Evolutionary conservation across 768 basidiomycete genomes (phyloP).

Genomic region (Macrocybe gigantea): DNA sequence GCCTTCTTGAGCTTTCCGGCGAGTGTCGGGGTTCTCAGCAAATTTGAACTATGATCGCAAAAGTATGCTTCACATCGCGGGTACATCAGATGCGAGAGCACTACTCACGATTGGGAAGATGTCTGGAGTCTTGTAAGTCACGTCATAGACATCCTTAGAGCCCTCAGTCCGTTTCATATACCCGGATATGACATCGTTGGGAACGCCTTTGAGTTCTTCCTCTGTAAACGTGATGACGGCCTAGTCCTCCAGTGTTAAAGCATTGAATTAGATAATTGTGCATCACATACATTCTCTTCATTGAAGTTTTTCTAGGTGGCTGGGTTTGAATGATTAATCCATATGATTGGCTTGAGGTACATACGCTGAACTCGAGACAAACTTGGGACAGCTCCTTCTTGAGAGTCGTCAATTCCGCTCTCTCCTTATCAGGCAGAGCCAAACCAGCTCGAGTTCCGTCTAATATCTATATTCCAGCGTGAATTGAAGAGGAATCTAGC

Average conservation of each 20-base stretch:
- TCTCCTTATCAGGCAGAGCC: slow-evolving; percentile 59
- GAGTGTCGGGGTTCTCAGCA: slow-evolving; percentile 64
- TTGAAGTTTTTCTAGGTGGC: slow-evolving; percentile 74
- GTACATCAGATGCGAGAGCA: not conserved
- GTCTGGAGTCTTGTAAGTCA: slow-evolving; percentile 80
- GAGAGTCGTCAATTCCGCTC: slow-evolving; percentile 47
- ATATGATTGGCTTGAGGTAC: slow-evolving; percentile 14
- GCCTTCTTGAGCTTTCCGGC: slow-evolving; percentile 57
- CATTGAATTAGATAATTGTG: not conserved
- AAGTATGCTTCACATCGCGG: not conserved
- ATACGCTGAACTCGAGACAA: slow-evolving; percentile 74
- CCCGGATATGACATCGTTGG: slow-evolving; percentile 72
- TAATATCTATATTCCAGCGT: slow-evolving; percentile 34
- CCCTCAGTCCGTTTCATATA: slow-evolving; percentile 62
- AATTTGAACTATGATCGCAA: slow-evolving; percentile 60
- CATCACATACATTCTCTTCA: slow-evolving; percentile 63
- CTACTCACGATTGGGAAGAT: slow-evolving; percentile 66
- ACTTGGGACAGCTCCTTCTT: slow-evolving; percentile 76
- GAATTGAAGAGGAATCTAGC: not conserved
- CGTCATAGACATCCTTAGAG: slow-evolving; percentile 55
- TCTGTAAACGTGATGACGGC: slow-evolving; percentile 56
- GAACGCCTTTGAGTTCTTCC: slow-evolving; percentile 77
- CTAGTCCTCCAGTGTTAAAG: slow-evolving; percentile 24
- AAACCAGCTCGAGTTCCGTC: slow-evolving; percentile 81
- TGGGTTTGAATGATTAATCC: too few species aligned